Base-by-base conservation (phyloP, 2,329 filamentous ascomycete species). In the Metarhizium anisopliae region DNA sequence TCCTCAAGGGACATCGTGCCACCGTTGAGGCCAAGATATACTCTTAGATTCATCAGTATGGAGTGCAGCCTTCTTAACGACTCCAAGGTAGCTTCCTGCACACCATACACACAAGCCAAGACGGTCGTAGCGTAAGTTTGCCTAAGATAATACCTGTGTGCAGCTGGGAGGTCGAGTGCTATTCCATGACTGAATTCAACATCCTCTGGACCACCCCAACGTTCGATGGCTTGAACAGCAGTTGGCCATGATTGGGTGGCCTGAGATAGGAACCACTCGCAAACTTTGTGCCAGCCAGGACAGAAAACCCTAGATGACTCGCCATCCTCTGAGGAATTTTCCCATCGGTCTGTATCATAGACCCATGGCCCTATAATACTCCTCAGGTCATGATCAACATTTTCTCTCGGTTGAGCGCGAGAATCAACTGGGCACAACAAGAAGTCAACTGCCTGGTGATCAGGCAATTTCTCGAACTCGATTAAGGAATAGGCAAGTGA, bases 171-270 rank as follows among this genome's bases (percentile, higher is more conserved):
- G 71, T 82, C 82, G 51, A 77, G 68, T 2, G 74, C 74, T 7
- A 78, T 77, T 60, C 78, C 81, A 13, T 79, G 81, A 3, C 84
- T 86, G 4, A 90, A 67, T 60, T 91, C 85, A 50, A 86, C 77
- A 64, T 92, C 88, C 6, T 74, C 74, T 0, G 87, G 86, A 0
- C 88, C 89, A 62, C 86, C 82, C 88, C 88, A 93, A 60, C 87
- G 80, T 58, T 84, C 79, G 38, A 91, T 73, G 7, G 80, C 83
- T 51, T 77, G 76, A 36, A 84, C 75, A n/a, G 82, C 80, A n/a
- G 84, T 73, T 30, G 69, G 72, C 77, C 89, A 87, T 16, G 83
- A 79, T 20, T 74, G 74, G 4, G 75, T 73, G 1, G 87, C 83
- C 58, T 83, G 81, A 2, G 72, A 65, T 14, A 80, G 74, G 43